Conservation (phyloP, 345 rosid genomes). For the Citrus glauca region DNA sequence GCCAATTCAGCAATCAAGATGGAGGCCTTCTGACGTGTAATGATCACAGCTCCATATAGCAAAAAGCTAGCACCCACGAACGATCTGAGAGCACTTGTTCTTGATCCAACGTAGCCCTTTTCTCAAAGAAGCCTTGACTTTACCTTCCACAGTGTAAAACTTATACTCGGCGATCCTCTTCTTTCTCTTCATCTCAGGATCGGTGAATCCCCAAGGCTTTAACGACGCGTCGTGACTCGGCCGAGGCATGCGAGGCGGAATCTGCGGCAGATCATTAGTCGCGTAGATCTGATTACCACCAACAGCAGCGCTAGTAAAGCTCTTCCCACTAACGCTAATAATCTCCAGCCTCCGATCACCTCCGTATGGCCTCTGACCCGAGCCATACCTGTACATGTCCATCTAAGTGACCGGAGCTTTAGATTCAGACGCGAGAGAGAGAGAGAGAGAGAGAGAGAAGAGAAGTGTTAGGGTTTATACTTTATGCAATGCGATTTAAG, state of each 20-base stretch:
- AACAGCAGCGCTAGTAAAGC: slow-evolving; percentile 9
- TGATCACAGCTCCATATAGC: not conserved
- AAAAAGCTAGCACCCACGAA: slow-evolving; percentile 31
- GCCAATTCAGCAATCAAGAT: not conserved
- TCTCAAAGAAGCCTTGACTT: slow-evolving; percentile 48
- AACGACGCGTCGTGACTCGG: slow-evolving; percentile 19
- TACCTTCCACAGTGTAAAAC: slow-evolving; percentile 60
- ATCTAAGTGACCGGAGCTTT: slow-evolving; percentile 6
- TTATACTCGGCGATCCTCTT: slow-evolving; percentile 62
- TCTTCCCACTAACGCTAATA: slow-evolving; percentile 41
- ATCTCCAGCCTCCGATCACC: slow-evolving; percentile 39
- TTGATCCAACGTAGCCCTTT: slow-evolving; percentile 66
- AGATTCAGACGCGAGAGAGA: no score
- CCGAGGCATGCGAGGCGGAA: slow-evolving; percentile 24
- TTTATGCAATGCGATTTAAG: not conserved
- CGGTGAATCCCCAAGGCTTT: slow-evolving; percentile 43
- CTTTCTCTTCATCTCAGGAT: slow-evolving; percentile 53
- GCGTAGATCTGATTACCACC: slow-evolving; percentile 34
- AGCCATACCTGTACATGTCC: slow-evolving; percentile 37
- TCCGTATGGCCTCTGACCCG: slow-evolving; percentile 35
- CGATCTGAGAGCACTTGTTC: slow-evolving; percentile 46
- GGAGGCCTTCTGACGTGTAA: slow-evolving; percentile 20
- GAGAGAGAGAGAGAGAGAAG: not conserved
- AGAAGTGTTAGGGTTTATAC: slow-evolving; percentile 14
- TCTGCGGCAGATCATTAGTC: slow-evolving; percentile 22